Percentiles rank a stretch among this genome's conserved stretches.
These are phyloP conservation scores for Parachlorella kessleri DNA, from an alignment of 139 green algal genomes.

Conservation along the genomic window DNA sequence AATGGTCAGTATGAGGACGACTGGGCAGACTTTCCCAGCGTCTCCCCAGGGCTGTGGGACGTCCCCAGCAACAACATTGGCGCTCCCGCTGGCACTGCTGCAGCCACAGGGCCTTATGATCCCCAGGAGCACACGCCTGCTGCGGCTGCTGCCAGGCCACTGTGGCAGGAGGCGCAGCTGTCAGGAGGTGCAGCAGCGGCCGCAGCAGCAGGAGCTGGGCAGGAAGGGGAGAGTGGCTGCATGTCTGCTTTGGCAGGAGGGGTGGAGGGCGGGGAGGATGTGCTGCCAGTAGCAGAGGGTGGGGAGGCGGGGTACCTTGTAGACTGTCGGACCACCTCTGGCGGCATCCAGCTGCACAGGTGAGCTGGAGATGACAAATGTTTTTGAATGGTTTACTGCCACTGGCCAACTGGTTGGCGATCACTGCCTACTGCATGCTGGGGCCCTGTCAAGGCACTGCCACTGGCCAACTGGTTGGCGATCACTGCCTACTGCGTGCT, in stretches of 20 bases:
- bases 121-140: background rate
- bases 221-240: background rate
- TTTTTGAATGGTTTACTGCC: no score
- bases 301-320: slow-evolving; percentile 5
- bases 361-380: background rate
- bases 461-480: no score
- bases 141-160: background rate
- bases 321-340: slow-evolving; percentile 17
- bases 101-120: background rate
- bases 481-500: no score
- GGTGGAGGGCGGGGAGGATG: no score
- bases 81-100: background rate
- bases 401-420: no score
- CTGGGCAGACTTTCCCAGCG: background rate
- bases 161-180: background rate
- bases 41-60: no score
- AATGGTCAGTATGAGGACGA: background rate
- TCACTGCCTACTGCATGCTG: no score
- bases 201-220: background rate
- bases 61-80: background rate
- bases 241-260: background rate
- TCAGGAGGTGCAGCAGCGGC: background rate
- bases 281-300: background rate
- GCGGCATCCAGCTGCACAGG: slow-evolving; percentile 45
- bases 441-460: no score